Evolutionary conservation across 2,329 filamentous ascomycete species (phyloP), one percentile per base, ranked within the genome.

Genomic region (Tetracladium maxilliforme): DNA sequence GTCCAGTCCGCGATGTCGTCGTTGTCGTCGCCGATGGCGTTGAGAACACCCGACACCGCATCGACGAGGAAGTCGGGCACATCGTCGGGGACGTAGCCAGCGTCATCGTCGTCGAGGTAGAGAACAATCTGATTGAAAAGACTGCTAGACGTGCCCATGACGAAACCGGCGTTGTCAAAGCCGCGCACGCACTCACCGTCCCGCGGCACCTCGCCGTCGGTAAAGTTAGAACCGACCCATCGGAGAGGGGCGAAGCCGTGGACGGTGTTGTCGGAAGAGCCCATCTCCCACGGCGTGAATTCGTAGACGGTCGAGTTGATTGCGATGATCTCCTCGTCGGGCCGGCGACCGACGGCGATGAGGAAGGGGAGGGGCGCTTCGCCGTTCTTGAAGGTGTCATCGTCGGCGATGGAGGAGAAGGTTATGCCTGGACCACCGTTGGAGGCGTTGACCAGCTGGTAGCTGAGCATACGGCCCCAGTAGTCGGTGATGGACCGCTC

Each of bases 391-490:
- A 87, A 87, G n/a, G 62, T 57, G 3, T 61, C 41, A 11, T 68
- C 61, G 21, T 70, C 42, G 6, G 71, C 66, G 36, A 86, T 79
- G 4, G 81, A 90, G 4, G 82, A 92, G 55, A 75, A 92, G 4
- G 84, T 93, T 41, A 77, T 84, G 10, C 58, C 61, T 10, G 76
- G 70, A 1, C 81, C 84, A 19, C 84, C 86, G 32, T 79, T 52
- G 2, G 61, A 63, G 6, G 69, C 77, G 43, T 87, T 79, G 44
- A 93, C 66, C 23, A 93, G 64, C 52, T 93, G 84, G 50, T 78
- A 92, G 2, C 75, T 75, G n/a, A 93, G 61, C 23, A 80, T 80
- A 30, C 84, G 76, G 15, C 80, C 81, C 77, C 84, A 92, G 48
- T 83, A 83, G 53, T 94, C 86, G 0, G 86, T 93, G 29, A 93